Evolutionary conservation across 2,329 filamentous ascomycete genomes (phyloP).

Genomic region (Pestalotiopsis sp.): DNA sequence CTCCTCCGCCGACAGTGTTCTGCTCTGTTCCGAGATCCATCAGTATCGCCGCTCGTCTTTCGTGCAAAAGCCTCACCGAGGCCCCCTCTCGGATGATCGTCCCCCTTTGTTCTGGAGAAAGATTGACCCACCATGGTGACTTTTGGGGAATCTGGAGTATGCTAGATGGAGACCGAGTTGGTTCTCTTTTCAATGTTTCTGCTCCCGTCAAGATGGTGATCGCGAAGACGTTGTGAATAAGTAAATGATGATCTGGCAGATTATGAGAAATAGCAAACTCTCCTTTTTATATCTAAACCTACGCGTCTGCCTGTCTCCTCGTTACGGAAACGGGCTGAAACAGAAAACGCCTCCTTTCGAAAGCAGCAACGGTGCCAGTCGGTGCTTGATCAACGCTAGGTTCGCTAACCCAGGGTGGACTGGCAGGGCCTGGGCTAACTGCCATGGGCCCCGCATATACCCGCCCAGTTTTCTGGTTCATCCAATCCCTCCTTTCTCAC

Average conservation of each 20-base stretch:
- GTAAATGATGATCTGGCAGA: no score
- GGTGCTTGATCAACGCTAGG: conserved; percentile 12
- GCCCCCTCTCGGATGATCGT: not conserved
- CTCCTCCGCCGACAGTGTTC: conserved; percentile 26
- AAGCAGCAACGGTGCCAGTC: conserved; percentile 1
- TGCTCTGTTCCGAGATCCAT: conserved; percentile 18
- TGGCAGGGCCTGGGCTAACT: no score
- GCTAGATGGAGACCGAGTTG: not conserved
- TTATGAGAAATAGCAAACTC: no score
- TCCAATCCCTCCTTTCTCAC: not conserved
- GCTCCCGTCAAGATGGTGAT: not conserved
- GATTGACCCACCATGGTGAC: not conserved
- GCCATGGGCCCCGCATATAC: no score
- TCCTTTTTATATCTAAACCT: no score
- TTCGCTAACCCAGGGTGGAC: not conserved
- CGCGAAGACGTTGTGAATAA: no score
- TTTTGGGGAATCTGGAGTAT: not conserved
- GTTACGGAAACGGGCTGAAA: conserved; percentile 2
- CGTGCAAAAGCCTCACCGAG: not conserved
- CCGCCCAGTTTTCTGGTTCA: not conserved
- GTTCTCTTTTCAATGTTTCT: not conserved
- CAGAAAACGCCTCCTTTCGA: not conserved
- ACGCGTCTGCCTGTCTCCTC: not conserved
- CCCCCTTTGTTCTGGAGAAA: not conserved
- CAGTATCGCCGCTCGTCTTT: not conserved